Evolutionary conservation across 2,329 filamentous ascomycete species (phyloP), one percentile per base, ranked within the genome.

Genomic region (Xylariaceae sp.): DNA sequence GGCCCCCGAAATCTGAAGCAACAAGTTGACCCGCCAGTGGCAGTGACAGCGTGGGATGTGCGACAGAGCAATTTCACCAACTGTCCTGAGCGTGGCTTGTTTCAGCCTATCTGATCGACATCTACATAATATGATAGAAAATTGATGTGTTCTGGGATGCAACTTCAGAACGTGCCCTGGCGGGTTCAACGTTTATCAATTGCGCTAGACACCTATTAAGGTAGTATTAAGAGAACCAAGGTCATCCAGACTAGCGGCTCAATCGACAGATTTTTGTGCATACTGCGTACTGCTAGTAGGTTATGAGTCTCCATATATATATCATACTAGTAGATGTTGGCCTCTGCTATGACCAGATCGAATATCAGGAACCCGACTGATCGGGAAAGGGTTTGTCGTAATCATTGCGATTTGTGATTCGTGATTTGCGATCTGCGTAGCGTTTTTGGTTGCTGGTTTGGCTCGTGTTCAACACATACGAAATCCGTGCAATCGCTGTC

Each of bases 51-150:
- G 47, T 29, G n/a, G 20, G 53, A 63, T 56, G 55, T 67, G 65
- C 65, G 63, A 68, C 66, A 60, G 43, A 44, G 44, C 26, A 64
- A 66, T 66, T 46, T 65, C 54, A 49, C 59, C 53, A 21, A 45
- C 51, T 50, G 60, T 44, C 53, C 50, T 50, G 51, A n/a, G 42
- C 14, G 51, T 29, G 29, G 23, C 19, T 46, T 54, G 64, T 64
- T 62, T 67, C 61, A 57, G 55, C 48, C 51, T 26, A 57, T 56
- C 50, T 58, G 56, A 60, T 65, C 59, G 52, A 44, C 48, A 41
- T 14, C 23, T 49, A 49, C 45, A 48, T 57, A 44, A 50, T 41
- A 53, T 26, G 48, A 58, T 44, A 47, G 40, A 26, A 37, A 48
- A 53, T 62, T 54, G 57, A 61, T 62, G 26, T 59, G 50, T 58